Evolutionary conservation across 1,284 basidiomycete species (phyloP).

Genomic region (Acaromyces ingoldii): DNA sequence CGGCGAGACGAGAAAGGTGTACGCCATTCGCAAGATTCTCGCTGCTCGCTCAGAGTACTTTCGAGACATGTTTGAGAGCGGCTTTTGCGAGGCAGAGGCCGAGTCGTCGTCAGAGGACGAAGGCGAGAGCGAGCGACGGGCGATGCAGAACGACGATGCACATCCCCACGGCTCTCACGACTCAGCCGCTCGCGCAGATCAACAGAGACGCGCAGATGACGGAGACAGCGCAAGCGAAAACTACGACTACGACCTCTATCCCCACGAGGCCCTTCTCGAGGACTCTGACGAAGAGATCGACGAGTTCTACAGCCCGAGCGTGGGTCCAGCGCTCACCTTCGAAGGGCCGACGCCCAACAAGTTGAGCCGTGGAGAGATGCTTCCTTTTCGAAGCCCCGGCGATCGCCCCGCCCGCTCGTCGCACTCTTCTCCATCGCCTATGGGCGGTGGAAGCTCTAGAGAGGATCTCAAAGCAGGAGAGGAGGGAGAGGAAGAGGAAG

Average conservation of each 20-base stretch:
- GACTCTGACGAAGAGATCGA: conserved; percentile 27
- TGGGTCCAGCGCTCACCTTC: too few relatives aligned
- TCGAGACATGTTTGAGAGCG: conserved; percentile 44
- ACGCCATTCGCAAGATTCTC: conserved; percentile 53
- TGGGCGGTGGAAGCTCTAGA: too few relatives aligned
- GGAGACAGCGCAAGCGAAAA: conserved; percentile 1
- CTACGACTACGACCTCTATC: conserved; percentile 15
- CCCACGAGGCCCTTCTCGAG: conserved; percentile 19
- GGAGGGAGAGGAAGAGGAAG: conserved; percentile 7
- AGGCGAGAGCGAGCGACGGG: neutral
- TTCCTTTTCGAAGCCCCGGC: too few relatives aligned
- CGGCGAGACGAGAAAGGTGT: conserved; percentile 41
- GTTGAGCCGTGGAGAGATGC: too few relatives aligned
- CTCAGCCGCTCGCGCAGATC: neutral
- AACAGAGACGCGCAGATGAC: neutral
- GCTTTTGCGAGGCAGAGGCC: conserved; percentile 44
- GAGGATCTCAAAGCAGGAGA: conserved; percentile 16
- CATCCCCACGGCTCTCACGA: conserved; percentile 10
- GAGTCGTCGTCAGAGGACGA: conserved; percentile 32
- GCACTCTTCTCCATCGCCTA: too few relatives aligned
- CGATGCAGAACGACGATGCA: neutral
- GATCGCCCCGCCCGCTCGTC: too few relatives aligned
- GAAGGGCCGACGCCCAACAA: too few relatives aligned
- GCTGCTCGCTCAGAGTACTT: conserved; percentile 52
- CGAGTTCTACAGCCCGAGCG: too few relatives aligned